These are phyloP conservation scores for Vitis hybrid DNA, from an alignment of 177 flowering plant species.

Conservation along the genomic window DNA sequence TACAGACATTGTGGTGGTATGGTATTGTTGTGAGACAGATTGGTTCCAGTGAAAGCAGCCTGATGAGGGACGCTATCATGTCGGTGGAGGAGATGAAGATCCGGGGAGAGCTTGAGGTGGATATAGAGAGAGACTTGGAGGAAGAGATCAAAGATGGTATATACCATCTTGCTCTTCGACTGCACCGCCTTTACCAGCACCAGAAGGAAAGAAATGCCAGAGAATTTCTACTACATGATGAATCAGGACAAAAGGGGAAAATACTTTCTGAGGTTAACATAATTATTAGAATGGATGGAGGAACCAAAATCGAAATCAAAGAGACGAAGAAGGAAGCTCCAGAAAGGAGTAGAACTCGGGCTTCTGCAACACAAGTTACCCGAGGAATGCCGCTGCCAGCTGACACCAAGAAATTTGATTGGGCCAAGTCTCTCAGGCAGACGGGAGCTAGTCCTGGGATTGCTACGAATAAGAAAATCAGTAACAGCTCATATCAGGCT, in stretches of 20 bases:
- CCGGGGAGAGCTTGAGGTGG: conserved; percentile 49
- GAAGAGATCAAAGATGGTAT: conserved; percentile 76
- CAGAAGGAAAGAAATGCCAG: conserved; percentile 33
- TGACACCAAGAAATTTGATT: conserved; percentile 40
- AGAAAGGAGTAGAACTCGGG: conserved; percentile 3
- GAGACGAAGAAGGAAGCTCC: conserved; percentile 44
- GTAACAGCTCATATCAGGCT: background rate
- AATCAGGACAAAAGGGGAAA: background rate
- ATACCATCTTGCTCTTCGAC: conserved; percentile 49
- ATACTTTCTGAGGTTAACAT: conserved; percentile 47
- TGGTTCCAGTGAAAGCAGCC: background rate
- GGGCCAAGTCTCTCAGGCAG: conserved; percentile 50
- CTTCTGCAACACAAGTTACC: conserved; percentile 3
- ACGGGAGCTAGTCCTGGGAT: conserved; percentile 6
- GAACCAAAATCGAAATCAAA: conserved; percentile 49
- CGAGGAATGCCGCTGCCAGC: background rate
- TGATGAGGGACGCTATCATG: conserved; percentile 10
- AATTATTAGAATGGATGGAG: conserved; percentile 58
- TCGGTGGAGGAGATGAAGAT: conserved; percentile 56
- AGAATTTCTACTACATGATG: background rate
- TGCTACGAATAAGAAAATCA: conserved; percentile 1
- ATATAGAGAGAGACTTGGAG: conserved; percentile 60
- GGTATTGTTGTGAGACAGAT: background rate
- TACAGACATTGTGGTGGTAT: background rate
- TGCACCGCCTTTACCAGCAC: conserved; percentile 55